Conservation (phyloP, 1,139 yeast species). For the Kurtzmaniella quercitrusa region DNA sequence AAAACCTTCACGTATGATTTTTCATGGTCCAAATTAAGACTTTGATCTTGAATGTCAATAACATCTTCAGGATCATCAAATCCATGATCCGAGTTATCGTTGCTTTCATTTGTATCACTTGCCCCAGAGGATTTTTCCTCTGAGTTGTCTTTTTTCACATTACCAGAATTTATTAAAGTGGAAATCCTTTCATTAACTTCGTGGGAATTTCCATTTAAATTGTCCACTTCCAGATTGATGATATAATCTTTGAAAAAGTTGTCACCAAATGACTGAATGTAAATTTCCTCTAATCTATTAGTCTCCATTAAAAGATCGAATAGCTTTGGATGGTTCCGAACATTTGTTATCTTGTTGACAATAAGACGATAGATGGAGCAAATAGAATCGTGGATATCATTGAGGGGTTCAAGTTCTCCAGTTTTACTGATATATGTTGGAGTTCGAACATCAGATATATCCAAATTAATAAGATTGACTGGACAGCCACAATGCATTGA, state of each 20-base stretch:
- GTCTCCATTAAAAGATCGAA: constrained; percentile 36
- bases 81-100: neutral
- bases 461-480: constrained; percentile 23
- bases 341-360: constrained; percentile 26
- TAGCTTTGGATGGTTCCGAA: constrained; percentile 29
- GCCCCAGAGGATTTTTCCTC: neutral
- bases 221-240: constrained; percentile 27
- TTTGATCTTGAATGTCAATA: neutral
- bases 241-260: constrained; percentile 41
- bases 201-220: constrained; percentile 10
- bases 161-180: neutral
- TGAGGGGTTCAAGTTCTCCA: constrained; percentile 14
- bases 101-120: neutral
- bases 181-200: constrained; percentile 11
- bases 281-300: constrained; percentile 33
- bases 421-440: constrained; percentile 19
- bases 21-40: constrained; percentile 15
- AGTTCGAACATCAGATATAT: constrained; percentile 30
- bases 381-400: constrained; percentile 15
- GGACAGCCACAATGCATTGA: constrained; percentile 34
- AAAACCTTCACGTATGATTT: constrained; percentile 27
- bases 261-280: constrained; percentile 37
- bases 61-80: neutral
- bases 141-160: neutral
- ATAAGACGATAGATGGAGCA: constrained; percentile 28